These are phyloP conservation scores for Fusarium verrucosum DNA, from an alignment of 2,329 filamentous ascomycete genomes.

Conservation along the genomic window DNA sequence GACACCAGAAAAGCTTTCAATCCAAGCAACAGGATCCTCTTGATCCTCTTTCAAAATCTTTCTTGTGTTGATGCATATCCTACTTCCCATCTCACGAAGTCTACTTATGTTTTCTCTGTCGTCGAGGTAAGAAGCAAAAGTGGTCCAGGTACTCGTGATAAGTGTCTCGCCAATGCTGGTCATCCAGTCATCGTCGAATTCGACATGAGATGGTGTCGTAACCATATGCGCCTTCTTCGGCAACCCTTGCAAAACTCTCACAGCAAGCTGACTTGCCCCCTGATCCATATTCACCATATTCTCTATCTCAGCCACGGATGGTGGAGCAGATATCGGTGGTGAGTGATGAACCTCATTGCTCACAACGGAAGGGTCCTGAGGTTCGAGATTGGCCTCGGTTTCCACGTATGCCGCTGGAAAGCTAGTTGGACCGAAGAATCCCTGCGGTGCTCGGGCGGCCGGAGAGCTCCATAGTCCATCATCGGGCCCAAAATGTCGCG, in stretches of 20 bases:
- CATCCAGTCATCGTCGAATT: not conserved
- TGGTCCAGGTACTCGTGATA: not conserved
- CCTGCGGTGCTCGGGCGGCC: not conserved
- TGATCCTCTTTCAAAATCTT: not conserved
- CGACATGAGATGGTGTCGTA: fast-evolving
- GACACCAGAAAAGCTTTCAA: not conserved
- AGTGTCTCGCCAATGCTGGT: not conserved
- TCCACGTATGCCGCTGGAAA: not conserved
- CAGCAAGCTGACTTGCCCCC: not conserved
- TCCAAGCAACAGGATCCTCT: not conserved
- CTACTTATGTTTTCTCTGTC: not conserved
- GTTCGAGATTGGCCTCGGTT: not conserved
- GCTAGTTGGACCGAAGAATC: not conserved
- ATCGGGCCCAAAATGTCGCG: not conserved
- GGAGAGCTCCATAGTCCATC: not conserved
- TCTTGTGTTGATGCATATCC: not conserved
- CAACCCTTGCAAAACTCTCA: not conserved
- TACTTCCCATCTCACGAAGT: not conserved
- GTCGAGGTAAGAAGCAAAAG: fast-evolving
- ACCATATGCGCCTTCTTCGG: fast-evolving
- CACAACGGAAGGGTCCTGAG: fast-evolving
- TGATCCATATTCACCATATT: not conserved
- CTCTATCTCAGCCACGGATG: not conserved
- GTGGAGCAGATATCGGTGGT: not conserved
- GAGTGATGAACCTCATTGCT: fast-evolving